A percentile compares a stretch with the other conserved stretches of the same genome.
These are phyloP conservation scores for Eucalyptus victrix DNA, from an alignment of 345 rosid genomes.

Conservation along the genomic window DNA sequence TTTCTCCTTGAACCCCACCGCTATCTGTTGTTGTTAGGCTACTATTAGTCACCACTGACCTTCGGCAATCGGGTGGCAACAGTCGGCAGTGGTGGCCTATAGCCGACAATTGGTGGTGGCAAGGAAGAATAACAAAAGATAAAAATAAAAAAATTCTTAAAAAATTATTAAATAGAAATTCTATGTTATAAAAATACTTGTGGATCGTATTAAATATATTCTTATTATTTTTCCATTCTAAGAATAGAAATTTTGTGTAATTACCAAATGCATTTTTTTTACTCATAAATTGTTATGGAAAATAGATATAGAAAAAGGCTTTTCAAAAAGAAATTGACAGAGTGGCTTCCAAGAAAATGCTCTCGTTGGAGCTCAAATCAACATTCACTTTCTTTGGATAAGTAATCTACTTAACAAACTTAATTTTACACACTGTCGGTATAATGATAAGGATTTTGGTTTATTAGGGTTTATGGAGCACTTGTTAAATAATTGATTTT, in stretches of 20 bases:
- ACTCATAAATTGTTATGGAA: no score
- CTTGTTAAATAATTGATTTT: neutral
- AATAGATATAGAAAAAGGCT: no score
- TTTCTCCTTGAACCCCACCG: no score
- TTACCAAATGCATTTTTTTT: accelerated
- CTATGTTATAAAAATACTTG: no score
- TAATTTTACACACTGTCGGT: neutral
- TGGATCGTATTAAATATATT: accelerated
- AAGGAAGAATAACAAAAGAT: no score
- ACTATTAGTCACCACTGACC: accelerated
- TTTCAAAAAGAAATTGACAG: accelerated
- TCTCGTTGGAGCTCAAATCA: neutral
- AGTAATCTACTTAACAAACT: neutral
- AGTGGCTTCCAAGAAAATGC: neutral
- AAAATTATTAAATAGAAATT: no score
- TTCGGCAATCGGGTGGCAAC: accelerated
- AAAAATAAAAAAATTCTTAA: no score
- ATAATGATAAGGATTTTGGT: neutral
- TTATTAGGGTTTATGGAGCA: neutral
- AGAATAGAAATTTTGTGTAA: accelerated
- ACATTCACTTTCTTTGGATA: neutral
- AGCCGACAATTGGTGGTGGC: accelerated
- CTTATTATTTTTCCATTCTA: no score
- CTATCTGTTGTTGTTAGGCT: accelerated
- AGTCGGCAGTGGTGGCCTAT: accelerated